phyloP scores from a whole-genome alignment of 2,329 filamentous ascomycete species.

The Exophiala spinifera region DNA sequence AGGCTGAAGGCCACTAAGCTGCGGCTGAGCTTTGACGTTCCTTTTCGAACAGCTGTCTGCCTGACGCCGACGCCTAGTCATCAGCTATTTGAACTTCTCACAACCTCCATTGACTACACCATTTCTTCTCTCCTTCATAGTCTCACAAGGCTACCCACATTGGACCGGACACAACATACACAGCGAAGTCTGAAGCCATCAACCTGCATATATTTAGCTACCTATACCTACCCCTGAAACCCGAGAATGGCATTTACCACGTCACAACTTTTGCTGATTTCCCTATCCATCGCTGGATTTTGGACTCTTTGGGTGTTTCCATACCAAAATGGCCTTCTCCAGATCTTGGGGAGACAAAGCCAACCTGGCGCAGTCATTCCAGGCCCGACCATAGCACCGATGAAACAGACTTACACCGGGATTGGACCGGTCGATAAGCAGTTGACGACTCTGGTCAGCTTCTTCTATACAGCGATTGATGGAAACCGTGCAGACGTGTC shows the following conservation, averaged over 20 bases:
- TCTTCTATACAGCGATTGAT: slow-evolving; percentile 42
- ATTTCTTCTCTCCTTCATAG: too few relatives aligned
- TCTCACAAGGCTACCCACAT: too few relatives aligned
- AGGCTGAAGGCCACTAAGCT: too few relatives aligned
- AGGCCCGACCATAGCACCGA: slow-evolving; percentile 29
- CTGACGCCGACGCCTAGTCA: too few relatives aligned
- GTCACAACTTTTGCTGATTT: slow-evolving; percentile 15
- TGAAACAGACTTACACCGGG: slow-evolving; percentile 31
- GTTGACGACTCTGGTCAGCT: slow-evolving; percentile 32
- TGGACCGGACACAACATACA: too few relatives aligned
- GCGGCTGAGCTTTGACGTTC: too few relatives aligned
- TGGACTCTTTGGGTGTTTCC: slow-evolving; percentile 30
- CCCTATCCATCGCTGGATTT: slow-evolving; percentile 23
- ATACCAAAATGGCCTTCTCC: slow-evolving; percentile 30
- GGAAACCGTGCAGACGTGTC: slow-evolving; percentile 37
- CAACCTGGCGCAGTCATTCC: slow-evolving; percentile 30
- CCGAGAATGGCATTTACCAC: slow-evolving; percentile 12
- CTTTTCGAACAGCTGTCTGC: too few relatives aligned
- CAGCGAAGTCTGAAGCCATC: not conserved
- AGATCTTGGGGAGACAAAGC: slow-evolving; percentile 24
- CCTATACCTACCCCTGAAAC: not conserved
- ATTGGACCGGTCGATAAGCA: slow-evolving; percentile 29
- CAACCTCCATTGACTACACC: too few relatives aligned
- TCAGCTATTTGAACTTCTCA: too few relatives aligned
- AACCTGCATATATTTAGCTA: too few relatives aligned